These are phyloP conservation scores for Poa pratensis DNA, from an alignment of 176 grass and related monocot genomes.

Conservation along the genomic window DNA sequence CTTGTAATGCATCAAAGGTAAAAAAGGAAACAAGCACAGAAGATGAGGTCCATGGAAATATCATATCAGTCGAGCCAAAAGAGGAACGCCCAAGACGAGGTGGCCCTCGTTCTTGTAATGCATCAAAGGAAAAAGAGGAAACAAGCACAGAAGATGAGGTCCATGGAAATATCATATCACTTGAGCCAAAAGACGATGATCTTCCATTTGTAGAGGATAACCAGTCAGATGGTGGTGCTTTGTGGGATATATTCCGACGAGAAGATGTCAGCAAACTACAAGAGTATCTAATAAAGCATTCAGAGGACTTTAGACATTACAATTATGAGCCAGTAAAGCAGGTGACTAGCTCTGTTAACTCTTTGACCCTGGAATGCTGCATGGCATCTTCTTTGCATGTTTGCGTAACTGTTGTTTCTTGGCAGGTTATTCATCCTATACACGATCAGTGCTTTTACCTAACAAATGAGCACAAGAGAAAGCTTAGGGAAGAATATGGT, in stretches of 20 bases:
- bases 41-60: not conserved
- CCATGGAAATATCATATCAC: not conserved
- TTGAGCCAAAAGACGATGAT: conserved; percentile 12
- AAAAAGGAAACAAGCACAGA: not conserved
- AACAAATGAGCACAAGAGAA: conserved; percentile 75
- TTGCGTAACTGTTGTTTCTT: not conserved
- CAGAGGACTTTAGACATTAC: conserved; percentile 68
- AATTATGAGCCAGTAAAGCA: conserved; percentile 59
- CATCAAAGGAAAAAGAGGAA: not conserved
- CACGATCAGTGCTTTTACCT: conserved; percentile 94
- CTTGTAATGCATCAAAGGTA: not conserved
- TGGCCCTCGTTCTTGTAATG: not conserved
- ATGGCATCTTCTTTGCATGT: not conserved
- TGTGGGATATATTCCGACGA: conserved; percentile 90
- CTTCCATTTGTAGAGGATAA: not conserved
- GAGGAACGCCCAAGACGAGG: not conserved
- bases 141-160: not conserved
- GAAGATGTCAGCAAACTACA: conserved; percentile 79
- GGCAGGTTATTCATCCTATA: conserved; percentile 86
- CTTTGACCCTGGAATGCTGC: not conserved
- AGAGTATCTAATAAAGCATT: conserved; percentile 77
- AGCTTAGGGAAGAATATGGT: conserved; percentile 93
- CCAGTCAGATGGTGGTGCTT: conserved; percentile 63
- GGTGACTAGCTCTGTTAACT: conserved; percentile 31
- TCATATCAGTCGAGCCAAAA: conserved; percentile 4